Evolutionary conservation across 2,329 filamentous ascomycete species (phyloP), one percentile per base, ranked within the genome.

Genomic region (Paecilomyces sp.): DNA sequence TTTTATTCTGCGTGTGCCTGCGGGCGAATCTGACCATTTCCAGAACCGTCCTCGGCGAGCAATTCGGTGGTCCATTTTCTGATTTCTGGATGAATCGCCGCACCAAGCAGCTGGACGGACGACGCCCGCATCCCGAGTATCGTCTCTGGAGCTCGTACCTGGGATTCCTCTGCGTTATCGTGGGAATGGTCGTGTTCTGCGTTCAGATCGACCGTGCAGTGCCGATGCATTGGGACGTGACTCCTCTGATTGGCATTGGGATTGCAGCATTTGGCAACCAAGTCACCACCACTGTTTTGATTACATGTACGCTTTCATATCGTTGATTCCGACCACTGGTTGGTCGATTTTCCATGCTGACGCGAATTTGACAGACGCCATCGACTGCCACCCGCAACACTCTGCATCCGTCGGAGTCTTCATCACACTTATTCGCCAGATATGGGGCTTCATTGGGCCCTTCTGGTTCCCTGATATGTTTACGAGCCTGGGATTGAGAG

Each of bases 211-310:
- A 82, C 53, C 73, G 80, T 11, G 79, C 81, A 0, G 61, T 69
- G 0, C 64, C 71, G 0, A 69, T 73, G 0, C 67, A 77, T 5
- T 87, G 82, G 80, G 82, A 83, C 33, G 77, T 86, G 4, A 82
- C 79, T 0, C 85, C 85, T 0, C 70, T 85, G 6, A 65, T 86
- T 6, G 84, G 84, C 4, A 79, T 77, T 5, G 84, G 77, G 2
- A 79, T 83, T 64, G 77, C 76, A 0, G 80, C 79, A 0, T 80
- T 78, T 7, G 85, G 85, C 0, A 86, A 86, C 62, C 85, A 87
- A 72, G 80, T 88, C 31, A 78, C 87, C 6, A 86, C 85, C 1
- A 87, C 85, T 0, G 80, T 86, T 0, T 66, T 85, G 57, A 82
- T 85, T 31, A 87, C 85, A 0, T 87, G 84, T 50, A 30, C 55